A percentile compares a stretch with the other conserved stretches of the same genome.
Conservation (phyloP, 2,329 filamentous ascomycete species). For the Paecilomyces dactylethromorphus region DNA sequence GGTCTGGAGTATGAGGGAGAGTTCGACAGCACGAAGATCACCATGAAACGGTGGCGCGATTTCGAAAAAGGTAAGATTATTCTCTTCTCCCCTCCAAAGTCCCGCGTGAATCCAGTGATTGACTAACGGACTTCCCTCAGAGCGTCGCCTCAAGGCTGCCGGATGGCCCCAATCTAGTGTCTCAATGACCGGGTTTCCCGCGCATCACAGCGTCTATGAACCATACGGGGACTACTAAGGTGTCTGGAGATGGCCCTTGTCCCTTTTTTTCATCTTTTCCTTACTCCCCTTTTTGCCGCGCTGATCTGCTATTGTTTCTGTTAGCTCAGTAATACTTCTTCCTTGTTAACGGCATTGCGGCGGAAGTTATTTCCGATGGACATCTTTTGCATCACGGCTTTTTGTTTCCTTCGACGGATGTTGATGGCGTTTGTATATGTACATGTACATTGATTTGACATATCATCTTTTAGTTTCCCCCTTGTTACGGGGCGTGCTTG, state of each 20-base stretch:
- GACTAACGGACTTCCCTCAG: slow-evolving; percentile 16
- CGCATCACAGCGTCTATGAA: slow-evolving; percentile 24
- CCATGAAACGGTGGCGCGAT: slow-evolving; percentile 98
- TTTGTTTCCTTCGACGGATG: neutral
- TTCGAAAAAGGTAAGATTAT: slow-evolving; percentile 66
- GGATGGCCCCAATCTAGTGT: slow-evolving; percentile 19
- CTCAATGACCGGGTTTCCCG: slow-evolving; percentile 18
- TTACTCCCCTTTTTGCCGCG: slow-evolving; percentile 1
- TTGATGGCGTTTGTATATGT: neutral
- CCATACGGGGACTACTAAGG: slow-evolving; percentile 31
- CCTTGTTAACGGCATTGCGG: neutral
- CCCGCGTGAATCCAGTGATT: neutral
- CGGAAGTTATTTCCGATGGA: neutral
- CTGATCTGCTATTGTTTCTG: slow-evolving; percentile 1
- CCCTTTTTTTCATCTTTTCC: slow-evolving; percentile 3
- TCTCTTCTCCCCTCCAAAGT: neutral
- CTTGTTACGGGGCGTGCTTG: neutral
- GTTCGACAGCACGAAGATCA: slow-evolving; percentile 98
- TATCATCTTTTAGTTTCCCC: neutral
- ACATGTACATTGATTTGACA: neutral
- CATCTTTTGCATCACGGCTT: neutral
- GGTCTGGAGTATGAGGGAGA: slow-evolving; percentile 87
- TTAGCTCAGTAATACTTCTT: neutral
- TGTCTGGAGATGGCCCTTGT: slow-evolving; percentile 2
- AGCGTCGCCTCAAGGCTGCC: slow-evolving; percentile 30